Conservation (phyloP, 176 grass and related monocot genomes). For the Bolboschoenus planiculmis region DNA sequence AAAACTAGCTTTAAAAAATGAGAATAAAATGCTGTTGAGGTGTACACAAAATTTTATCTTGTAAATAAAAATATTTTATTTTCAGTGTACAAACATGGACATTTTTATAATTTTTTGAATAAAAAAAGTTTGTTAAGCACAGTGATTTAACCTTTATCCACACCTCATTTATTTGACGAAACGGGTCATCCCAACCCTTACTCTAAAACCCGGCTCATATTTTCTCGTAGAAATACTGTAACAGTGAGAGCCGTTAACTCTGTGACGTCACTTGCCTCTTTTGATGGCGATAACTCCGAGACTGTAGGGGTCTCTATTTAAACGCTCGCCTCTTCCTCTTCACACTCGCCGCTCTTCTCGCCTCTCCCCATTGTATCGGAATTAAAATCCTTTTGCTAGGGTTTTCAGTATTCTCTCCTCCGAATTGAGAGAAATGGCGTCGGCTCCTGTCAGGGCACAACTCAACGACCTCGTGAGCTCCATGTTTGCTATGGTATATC, state of each 20-base stretch:
- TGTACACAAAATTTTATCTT: too few relatives aligned
- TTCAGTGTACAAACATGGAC: too few relatives aligned
- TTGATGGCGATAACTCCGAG: background rate
- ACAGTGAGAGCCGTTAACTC: background rate
- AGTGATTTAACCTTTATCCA: background rate
- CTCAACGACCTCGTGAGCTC: conserved; percentile 36
- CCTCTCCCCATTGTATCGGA: background rate
- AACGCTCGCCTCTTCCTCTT: background rate
- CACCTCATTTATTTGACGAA: background rate
- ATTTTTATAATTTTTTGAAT: too few relatives aligned
- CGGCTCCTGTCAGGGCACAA: conserved; percentile 37
- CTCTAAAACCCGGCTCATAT: background rate
- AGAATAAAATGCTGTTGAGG: too few relatives aligned
- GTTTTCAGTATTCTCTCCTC: background rate
- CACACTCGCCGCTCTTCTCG: background rate
- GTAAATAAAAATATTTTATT: too few relatives aligned
- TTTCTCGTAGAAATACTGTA: background rate
- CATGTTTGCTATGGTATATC: conserved; percentile 46
- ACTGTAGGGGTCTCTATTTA: background rate
- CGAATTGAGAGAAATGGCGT: conserved; percentile 32
- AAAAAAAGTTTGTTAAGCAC: background rate
- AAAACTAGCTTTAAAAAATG: too few relatives aligned
- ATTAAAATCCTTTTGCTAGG: background rate
- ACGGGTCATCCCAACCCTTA: background rate
- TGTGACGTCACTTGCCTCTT: too few relatives aligned